Base-by-base conservation (phyloP, 2,329 filamentous ascomycete species). In the Xylaria multiplex region DNA sequence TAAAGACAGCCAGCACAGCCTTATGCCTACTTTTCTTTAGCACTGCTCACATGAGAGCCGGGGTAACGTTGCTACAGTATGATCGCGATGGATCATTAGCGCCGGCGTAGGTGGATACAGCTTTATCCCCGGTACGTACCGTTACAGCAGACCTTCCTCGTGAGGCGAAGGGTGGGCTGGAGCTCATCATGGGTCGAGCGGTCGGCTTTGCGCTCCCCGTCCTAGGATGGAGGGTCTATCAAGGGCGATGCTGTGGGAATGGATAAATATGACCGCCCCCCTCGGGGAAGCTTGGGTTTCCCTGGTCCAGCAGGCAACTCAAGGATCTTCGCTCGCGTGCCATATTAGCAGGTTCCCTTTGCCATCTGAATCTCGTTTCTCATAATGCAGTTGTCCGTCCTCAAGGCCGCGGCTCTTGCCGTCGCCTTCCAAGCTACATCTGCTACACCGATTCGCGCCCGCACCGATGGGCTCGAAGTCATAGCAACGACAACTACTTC, bases 351-450 rank as follows among this genome's bases (percentile, higher is more conserved):
- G 27, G 8, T 35, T n/a, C 42, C 45, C 30, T 53, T 59, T 49
- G 30, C 32, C 57, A 6, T 49, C 32, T 43, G 6, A 24, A 58
- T 24, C 35, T 19, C 13, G 3, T 35, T 24, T n/a, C 9, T 42
- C 49, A 60, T 13, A 30, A 69, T 65, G 62, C 54, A 61, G 62
- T 43, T 65, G 27, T 64, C 56, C 32, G 40, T 68, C 35, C 35
- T 69, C 55, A 69, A 68, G 43, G 65, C 59, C 19, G 65, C 65
- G 62, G 62, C 65, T n/a, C n/a, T 69, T 37, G 67, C 65, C 46
- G 62, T 42, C 24, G 52, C 43, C 2, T 52, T 69, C 35, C 65
- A 67, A 8, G 50, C 62, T 2, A 48, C 59, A 8, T 65, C 62
- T 11, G 65, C 67, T 14, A 43, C 59, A n/a, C 67, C 67, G 3